Evolutionary conservation across 75 land plant genomes (phyloP).

Genomic region (Pseudotsuga menziesii): DNA sequence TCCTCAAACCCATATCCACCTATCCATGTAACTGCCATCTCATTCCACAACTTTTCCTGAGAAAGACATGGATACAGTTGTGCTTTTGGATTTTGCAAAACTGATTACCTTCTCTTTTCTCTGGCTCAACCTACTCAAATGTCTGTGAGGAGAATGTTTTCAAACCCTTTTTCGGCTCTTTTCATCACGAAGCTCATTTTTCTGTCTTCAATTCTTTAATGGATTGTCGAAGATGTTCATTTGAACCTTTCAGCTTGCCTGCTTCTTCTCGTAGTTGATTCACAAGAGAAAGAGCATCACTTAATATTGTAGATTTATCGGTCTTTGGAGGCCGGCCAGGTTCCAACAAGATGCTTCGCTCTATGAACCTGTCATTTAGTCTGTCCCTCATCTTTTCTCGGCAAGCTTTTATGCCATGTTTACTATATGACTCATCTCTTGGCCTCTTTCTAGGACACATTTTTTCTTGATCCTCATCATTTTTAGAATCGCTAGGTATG

Average conservation of each 20-base stretch:
- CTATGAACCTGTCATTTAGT: constrained; percentile 88
- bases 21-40: constrained; percentile 99
- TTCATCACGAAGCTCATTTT: too few relatives aligned
- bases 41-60: too few relatives aligned
- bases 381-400: constrained; percentile 82
- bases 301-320: constrained; percentile 63
- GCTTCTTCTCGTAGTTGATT: constrained; percentile 55
- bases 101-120: too few relatives aligned
- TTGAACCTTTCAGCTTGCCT: constrained; percentile 69
- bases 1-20: constrained; percentile 83
- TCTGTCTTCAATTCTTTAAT: constrained; percentile 77
- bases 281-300: constrained; percentile 62
- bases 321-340: constrained; percentile 67
- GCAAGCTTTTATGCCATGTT: constrained; percentile 71
- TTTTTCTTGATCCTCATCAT: too few relatives aligned
- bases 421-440: constrained; percentile 54
- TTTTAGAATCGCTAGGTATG: too few relatives aligned
- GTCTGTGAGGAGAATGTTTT: too few relatives aligned
- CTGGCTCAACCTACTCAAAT: too few relatives aligned
- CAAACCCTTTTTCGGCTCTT: too few relatives aligned
- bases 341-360: constrained; percentile 61
- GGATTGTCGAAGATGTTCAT: constrained; percentile 56
- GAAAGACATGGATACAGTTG: too few relatives aligned
- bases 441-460: too few relatives aligned
- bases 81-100: too few relatives aligned